Conservation (phyloP, 1,284 basidiomycete genomes). For the Tranzscheliella williamsii region DNA sequence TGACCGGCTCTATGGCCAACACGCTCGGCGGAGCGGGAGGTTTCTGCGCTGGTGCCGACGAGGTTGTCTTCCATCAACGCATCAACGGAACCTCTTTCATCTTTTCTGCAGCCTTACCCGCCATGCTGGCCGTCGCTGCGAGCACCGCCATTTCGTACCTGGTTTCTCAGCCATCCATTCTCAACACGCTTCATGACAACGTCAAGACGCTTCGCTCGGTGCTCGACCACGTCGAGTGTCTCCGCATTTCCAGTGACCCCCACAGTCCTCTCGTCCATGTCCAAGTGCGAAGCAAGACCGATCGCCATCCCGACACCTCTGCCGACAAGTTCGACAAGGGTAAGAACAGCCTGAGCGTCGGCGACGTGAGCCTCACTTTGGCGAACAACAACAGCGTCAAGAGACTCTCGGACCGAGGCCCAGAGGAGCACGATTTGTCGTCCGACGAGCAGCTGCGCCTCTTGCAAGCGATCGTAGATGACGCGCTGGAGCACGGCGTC, state of each 20-base stretch:
- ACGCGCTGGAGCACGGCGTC: constrained; percentile 50
- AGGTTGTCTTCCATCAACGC: constrained; percentile 86
- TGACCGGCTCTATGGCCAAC: constrained; percentile 79
- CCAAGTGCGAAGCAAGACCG: constrained; percentile 65
- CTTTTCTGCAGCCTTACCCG: constrained; percentile 92
- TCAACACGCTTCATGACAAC: constrained; percentile 79
- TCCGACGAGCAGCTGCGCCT: constrained; percentile 46
- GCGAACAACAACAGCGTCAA: constrained; percentile 23
- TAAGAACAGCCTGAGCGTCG: constrained; percentile 30
- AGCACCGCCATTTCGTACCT: constrained; percentile 82
- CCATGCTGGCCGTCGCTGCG: constrained; percentile 82
- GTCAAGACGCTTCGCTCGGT: constrained; percentile 73
- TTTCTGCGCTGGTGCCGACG: constrained; percentile 86
- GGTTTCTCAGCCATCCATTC: constrained; percentile 68
- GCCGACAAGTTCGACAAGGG: constrained; percentile 38
- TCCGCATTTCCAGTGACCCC: constrained; percentile 79
- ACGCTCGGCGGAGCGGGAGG: constrained; percentile 84
- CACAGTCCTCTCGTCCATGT: constrained; percentile 87
- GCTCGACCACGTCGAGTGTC: constrained; percentile 75
- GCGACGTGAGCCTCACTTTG: constrained; percentile 26
- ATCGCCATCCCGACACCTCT: constrained; percentile 48
- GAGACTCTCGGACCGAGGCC: constrained; percentile 7
- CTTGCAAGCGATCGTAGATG: constrained; percentile 51
- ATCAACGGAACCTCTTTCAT: constrained; percentile 96
- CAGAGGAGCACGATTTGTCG: constrained; percentile 39